Evolutionary conservation across 306 rosid genomes (phyloP).

Genomic region (Cicer judaicum): DNA sequence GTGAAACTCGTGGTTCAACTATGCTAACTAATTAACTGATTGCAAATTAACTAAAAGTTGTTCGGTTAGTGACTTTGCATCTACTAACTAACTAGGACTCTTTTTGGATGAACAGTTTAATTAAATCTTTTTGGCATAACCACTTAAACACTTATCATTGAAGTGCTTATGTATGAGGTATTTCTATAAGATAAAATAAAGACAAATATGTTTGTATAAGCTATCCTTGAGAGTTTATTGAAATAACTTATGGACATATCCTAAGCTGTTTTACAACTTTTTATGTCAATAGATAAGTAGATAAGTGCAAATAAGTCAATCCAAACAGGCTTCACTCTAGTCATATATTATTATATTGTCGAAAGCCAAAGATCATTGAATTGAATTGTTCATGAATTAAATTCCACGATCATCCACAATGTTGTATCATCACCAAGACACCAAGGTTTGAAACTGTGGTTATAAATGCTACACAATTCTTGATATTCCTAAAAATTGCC

Average conservation of each 20-base stretch:
- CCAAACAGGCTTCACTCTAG: background rate
- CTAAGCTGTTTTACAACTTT: too few relatives aligned
- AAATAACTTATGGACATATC: too few relatives aligned
- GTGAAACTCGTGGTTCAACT: background rate
- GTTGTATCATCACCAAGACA: background rate
- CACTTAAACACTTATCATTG: too few relatives aligned
- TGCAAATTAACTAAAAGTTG: background rate
- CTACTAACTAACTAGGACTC: background rate
- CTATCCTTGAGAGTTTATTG: too few relatives aligned
- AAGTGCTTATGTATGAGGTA: too few relatives aligned
- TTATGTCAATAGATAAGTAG: too few relatives aligned
- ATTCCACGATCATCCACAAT: background rate
- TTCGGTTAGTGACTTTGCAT: background rate
- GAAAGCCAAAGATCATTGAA: background rate
- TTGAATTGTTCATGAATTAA: slow-evolving; percentile 15
- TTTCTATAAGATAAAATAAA: too few relatives aligned
- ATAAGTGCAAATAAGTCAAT: too few relatives aligned
- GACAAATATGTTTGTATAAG: too few relatives aligned
- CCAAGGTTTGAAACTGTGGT: background rate
- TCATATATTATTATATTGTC: background rate
- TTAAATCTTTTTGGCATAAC: too few relatives aligned
- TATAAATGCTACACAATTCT: background rate
- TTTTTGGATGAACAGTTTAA: too few relatives aligned
- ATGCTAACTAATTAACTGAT: background rate
- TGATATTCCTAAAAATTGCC: background rate